phyloP scores from a whole-genome alignment of 371 early-diverging fungal species.

The Chytridiales sp. region DNA sequence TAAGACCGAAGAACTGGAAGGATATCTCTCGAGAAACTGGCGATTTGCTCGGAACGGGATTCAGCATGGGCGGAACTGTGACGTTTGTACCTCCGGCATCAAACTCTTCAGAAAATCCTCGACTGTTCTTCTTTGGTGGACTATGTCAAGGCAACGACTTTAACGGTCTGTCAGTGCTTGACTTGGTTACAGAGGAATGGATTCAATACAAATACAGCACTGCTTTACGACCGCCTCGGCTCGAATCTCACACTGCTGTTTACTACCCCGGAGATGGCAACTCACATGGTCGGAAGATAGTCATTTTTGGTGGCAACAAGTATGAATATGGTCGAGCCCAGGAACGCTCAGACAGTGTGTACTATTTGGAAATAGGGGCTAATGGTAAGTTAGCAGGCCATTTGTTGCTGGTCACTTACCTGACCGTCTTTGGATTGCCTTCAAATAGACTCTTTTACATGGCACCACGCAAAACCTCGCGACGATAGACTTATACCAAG shows the following conservation, averaged over 20 bases:
- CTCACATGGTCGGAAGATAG: not conserved
- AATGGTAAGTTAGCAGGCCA: not conserved
- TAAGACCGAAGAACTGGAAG: not conserved
- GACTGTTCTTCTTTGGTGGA: conserved; percentile 7
- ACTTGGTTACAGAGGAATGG: conserved; percentile 1
- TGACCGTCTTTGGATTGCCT: not conserved
- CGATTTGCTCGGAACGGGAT: not conserved
- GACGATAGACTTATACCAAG: not conserved
- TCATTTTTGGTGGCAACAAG: conserved; percentile 8
- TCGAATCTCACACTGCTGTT: conserved; percentile 11
- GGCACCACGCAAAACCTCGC: not conserved
- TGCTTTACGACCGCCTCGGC: not conserved
- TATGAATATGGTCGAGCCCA: not conserved
- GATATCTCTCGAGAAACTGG: not conserved
- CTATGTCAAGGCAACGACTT: not conserved
- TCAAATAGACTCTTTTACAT: not conserved
- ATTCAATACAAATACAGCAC: not conserved
- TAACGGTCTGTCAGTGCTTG: conserved; percentile 5
- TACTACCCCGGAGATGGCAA: conserved; percentile 2
- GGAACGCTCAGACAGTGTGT: not conserved
- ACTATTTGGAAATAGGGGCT: not conserved
- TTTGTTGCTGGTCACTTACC: not conserved
- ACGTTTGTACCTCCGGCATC: conserved; percentile 9
- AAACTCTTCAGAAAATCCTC: not conserved
- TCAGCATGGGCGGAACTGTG: not conserved